Evolutionary conservation across 371 early-diverging fungal species (phyloP), one percentile per base, ranked within the genome.

Genomic region (Vairimorpha apis): DNA sequence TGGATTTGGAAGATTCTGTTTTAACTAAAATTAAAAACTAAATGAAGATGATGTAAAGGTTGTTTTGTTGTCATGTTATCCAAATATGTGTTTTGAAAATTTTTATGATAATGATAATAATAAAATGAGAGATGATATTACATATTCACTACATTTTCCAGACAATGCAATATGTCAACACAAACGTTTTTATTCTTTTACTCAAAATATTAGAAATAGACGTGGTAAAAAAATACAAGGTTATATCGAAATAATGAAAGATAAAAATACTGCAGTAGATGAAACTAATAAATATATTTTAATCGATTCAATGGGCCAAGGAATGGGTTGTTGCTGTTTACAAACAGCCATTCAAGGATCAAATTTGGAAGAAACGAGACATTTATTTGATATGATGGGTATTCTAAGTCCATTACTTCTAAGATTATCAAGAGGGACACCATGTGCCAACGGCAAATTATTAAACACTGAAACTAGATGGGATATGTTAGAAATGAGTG

Each of bases 311-410:
- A 95, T 95, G 96, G 91, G 92, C 47, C 95, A 95, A 86, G 98
- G 98, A 32, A 96, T 96, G 97, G 98, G 98, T 59, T 94, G 94
- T 84, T 91, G 90, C 77, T 95, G 98, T 79, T 86, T 97, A 35
- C 98, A 97, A 83, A 90, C 95, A 76, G 96, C 98, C 18, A 90
- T 97, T 81, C 98, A 97, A 83, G 92, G 94, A n/a, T 89, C 90
- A 80, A 89, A 89, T 75, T 87, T 96, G 30, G 88, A 89, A 75
- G 92, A 94, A 81, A 96, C 94, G 13, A 85, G 95, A 65, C 79
- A 87, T 67, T 83, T 96, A 43, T 95, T 95, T 82, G 98, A 97
- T 85, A 92, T 92, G 70, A 86, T 96, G 70, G 92, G 92, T 3
- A 87, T 90, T 25, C 82, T 97, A 13, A 87, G 91, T 18, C 94